These are phyloP conservation scores for Ophiosphaerella korrae DNA, from an alignment of 2,329 filamentous ascomycete genomes.

Conservation along the genomic window DNA sequence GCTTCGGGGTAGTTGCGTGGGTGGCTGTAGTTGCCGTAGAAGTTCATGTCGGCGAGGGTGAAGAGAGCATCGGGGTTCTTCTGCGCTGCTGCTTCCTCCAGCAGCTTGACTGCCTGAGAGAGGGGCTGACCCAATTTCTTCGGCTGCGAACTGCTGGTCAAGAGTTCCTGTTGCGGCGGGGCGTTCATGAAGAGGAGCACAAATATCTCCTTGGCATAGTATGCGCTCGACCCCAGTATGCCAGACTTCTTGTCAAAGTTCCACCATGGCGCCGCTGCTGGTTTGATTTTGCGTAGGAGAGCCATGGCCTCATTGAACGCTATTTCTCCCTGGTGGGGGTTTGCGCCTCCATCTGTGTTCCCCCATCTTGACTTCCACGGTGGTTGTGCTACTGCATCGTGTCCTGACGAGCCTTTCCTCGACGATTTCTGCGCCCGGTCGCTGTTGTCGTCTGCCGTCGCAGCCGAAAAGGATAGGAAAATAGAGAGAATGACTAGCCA, in stretches of 20 bases:
- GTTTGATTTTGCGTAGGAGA: constrained; percentile 50
- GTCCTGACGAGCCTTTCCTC: constrained; percentile 19
- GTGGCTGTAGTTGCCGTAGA: constrained; percentile 91
- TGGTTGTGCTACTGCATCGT: constrained; percentile 18
- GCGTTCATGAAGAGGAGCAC: constrained; percentile 69
- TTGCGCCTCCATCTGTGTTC: constrained; percentile 13
- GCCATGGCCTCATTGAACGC: constrained; percentile 47
- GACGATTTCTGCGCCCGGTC: constrained; percentile 34
- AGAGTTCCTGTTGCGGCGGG: constrained; percentile 55
- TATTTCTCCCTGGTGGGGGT: constrained; percentile 23
- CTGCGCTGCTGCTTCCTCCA: constrained; percentile 62
- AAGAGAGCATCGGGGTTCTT: constrained; percentile 82
- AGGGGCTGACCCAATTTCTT: constrained; percentile 58
- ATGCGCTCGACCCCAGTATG: constrained; percentile 60
- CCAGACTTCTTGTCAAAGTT: constrained; percentile 60
- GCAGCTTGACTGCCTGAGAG: constrained; percentile 61
- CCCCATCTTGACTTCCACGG: constrained; percentile 29
- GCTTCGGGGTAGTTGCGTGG: constrained; percentile 80
- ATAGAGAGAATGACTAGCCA: constrained; percentile 39
- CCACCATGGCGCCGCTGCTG: constrained; percentile 48
- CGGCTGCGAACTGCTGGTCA: constrained; percentile 43
- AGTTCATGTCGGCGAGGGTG: constrained; percentile 91
- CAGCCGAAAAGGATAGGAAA: constrained; percentile 31
- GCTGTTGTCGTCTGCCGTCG: constrained; percentile 30
- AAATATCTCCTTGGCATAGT: constrained; percentile 68